Base-by-base conservation (phyloP, 2,329 filamentous ascomycete species). In the Penicillium sp. region DNA sequence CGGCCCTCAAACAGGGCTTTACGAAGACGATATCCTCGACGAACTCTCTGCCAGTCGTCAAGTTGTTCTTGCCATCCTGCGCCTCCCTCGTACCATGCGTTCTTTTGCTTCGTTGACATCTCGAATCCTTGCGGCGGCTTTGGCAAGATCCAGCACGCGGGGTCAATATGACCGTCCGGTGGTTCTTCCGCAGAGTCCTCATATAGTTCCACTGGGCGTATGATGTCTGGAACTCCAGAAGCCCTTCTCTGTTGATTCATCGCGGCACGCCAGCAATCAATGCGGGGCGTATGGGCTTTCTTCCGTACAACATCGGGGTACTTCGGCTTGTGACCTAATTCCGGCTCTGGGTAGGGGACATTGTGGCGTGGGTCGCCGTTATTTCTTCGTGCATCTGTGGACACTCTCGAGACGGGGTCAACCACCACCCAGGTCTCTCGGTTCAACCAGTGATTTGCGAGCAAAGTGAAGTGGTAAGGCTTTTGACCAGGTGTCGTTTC, bases 361-460 rank as follows among this genome's bases (percentile, higher is more conserved):
- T 72, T 75, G 55, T 68, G 72, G 52, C 74, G 67, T 10, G 74
- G 71, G 56, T 77, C 74, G 29, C 75, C 75, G 39, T 68, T 60
- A 14, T 55, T 57, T 31, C 75, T 65, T 58, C 71, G 71, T 26
- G 60, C 59, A 37, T 74, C 64, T 6, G 58, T 63, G 7, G 71
- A 56, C 26, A 74, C 66, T 51, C 76, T 68, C 27, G 73, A 76
- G n/a, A 69, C 59, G 9, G 75, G 74, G 54, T 77, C 74, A 42
- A 70, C 66, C 27, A 78, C 73, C 21, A 74, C 47, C 75, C 74
- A 77, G 1, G 74, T 77, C 31, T 71, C 64, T 42, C 59, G 67
- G 52, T 76, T 78, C n/a, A 78, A 50, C 75, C 75, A 78, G 55
- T 77, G 76, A 48, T 76, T 77, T 31, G 74, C 69, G 42, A 77